A percentile compares a stretch with the other conserved stretches of the same genome.
Conservation (phyloP, 192 early-diverging fungal genomes). For the Dispira simplex region DNA sequence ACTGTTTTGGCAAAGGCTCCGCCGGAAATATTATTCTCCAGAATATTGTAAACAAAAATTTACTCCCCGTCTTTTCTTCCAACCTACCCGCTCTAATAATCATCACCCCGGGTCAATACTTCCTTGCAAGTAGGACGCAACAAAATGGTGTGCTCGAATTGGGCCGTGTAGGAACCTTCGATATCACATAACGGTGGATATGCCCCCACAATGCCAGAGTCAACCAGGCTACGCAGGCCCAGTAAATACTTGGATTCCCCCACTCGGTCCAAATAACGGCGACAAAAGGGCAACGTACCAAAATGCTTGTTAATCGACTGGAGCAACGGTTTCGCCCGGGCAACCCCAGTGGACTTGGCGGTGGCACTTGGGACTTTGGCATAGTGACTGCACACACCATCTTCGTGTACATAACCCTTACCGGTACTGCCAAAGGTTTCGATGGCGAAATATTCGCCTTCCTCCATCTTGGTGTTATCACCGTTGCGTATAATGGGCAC, state of each 20-base stretch:
- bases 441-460: conserved; percentile 88
- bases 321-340: conserved; percentile 59
- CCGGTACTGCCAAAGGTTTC: conserved; percentile 98
- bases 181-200: conserved; percentile 85
- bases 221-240: conserved; percentile 73
- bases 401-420: conserved; percentile 73
- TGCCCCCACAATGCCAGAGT: conserved; percentile 60
- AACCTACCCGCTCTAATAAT: conserved; percentile 28
- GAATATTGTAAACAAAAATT: no score
- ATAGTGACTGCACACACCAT: conserved; percentile 89
- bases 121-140: conserved; percentile 83
- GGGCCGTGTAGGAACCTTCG: conserved; percentile 82
- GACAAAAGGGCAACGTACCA: conserved; percentile 90
- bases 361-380: conserved; percentile 39
- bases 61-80: no score
- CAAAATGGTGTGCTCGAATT: conserved; percentile 92
- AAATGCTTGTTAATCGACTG: conserved; percentile 76
- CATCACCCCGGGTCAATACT: conserved; percentile 56
- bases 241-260: conserved; percentile 83
- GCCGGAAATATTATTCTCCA: no score
- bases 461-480: conserved; percentile 91
- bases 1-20: no score
- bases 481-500: conserved; percentile 85
- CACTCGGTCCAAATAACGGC: conserved; percentile 85
- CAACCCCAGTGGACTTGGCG: conserved; percentile 38